Percentiles rank a stretch among this genome's conserved stretches.
Conservation (phyloP, 495 filamentous ascomycete species). For the Delitschia confertaspora region DNA sequence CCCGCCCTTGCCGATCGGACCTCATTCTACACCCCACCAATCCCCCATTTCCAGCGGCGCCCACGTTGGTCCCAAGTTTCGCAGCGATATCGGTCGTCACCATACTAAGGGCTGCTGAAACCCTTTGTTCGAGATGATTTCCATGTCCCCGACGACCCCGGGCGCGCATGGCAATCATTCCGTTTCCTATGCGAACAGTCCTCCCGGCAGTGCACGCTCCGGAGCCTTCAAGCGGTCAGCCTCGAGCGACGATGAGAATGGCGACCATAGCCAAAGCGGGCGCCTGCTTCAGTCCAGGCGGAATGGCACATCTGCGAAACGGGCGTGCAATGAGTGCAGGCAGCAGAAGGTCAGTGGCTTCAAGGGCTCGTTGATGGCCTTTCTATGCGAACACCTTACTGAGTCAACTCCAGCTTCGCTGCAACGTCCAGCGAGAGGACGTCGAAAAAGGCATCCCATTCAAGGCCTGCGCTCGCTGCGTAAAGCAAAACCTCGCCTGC, state of each 20-base stretch:
- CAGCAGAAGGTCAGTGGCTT: slow-evolving; percentile 71
- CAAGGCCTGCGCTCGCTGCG: slow-evolving; percentile 71
- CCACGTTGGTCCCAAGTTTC: too few species aligned
- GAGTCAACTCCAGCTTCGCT: slow-evolving; percentile 54
- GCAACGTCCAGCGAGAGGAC: slow-evolving; percentile 83
- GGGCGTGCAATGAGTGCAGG: slow-evolving; percentile 85
- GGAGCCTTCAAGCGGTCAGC: slow-evolving; percentile 21
- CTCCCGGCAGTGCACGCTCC: slow-evolving; percentile 15
- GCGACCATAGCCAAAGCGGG: slow-evolving; percentile 6
- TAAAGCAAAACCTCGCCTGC: slow-evolving; percentile 75
- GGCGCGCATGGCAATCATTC: slow-evolving; percentile 12
- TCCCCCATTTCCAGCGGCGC: too few species aligned
- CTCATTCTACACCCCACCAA: too few species aligned
- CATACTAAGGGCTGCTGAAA: too few species aligned
- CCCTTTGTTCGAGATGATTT: slow-evolving; percentile 20
- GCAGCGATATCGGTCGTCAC: too few species aligned
- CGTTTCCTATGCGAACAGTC: slow-evolving; percentile 21
- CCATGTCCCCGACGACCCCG: slow-evolving; percentile 25
- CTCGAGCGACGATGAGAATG: slow-evolving; percentile 25
- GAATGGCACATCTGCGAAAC: slow-evolving; percentile 20
- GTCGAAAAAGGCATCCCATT: too few species aligned
- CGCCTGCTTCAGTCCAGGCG: slow-evolving; percentile 3
- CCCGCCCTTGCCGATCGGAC: too few species aligned
- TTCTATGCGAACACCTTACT: slow-evolving; percentile 3
- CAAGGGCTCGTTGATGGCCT: not conserved